Evolutionary conservation across 192 early-diverging fungal genomes (phyloP).

Genomic region (Neocallimastix lanati): DNA sequence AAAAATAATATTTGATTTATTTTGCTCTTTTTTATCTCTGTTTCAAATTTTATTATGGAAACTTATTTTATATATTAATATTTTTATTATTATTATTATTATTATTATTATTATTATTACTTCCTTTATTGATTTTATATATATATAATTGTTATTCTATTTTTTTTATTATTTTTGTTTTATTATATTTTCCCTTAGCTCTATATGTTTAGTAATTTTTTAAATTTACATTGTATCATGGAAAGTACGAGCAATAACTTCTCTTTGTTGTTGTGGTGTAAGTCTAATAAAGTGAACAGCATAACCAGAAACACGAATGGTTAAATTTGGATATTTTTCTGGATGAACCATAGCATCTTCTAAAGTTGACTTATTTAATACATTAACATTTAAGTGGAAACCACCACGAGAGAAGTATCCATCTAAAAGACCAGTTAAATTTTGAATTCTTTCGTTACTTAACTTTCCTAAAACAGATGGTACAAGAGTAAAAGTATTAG

Average conservation of each 20-base stretch:
- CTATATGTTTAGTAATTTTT: no score
- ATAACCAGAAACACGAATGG: slow-evolving; percentile 8
- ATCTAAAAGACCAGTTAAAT: slow-evolving; percentile 8
- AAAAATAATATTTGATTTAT: no score
- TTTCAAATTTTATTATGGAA: no score
- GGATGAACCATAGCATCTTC: slow-evolving; percentile 9
- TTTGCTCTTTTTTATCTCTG: no score
- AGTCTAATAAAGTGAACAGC: slow-evolving; percentile 5
- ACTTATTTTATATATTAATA: no score
- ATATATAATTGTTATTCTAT: no score
- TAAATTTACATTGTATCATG: background rate
- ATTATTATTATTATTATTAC: no score
- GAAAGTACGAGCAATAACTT: slow-evolving; percentile 8
- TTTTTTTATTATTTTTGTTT: no score
- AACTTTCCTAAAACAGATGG: slow-evolving; percentile 4
- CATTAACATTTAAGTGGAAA: slow-evolving; percentile 9
- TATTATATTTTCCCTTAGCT: no score
- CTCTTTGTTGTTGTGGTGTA: slow-evolving; percentile 7
- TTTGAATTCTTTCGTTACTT: slow-evolving; percentile 3
- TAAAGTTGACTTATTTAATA: slow-evolving; percentile 6
- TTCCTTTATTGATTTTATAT: no score
- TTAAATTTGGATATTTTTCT: slow-evolving; percentile 10
- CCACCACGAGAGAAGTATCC: slow-evolving; percentile 4
- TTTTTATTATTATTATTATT: no score
- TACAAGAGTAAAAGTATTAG: slow-evolving; percentile 7